Conservation (phyloP, 1,284 basidiomycete genomes). For the Agaricales sp. region DNA sequence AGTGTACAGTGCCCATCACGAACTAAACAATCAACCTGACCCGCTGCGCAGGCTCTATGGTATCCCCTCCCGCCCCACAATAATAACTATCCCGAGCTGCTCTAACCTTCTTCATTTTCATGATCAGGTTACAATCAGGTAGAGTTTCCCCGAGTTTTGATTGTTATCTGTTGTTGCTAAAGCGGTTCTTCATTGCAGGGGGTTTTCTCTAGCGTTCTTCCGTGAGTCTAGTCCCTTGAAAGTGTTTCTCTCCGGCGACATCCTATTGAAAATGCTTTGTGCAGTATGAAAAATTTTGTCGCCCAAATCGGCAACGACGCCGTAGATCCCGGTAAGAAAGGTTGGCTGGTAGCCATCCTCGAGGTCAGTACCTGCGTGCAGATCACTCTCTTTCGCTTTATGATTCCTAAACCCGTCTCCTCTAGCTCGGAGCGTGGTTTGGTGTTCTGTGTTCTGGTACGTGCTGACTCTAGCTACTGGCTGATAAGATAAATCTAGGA, state of each 20-base stretch:
- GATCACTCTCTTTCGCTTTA: too few species aligned
- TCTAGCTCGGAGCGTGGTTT: conserved; percentile 50
- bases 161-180: conserved; percentile 1
- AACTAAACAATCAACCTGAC: not conserved
- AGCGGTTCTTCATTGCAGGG: conserved; percentile 27
- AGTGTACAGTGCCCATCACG: conserved; percentile 17
- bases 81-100: conserved; percentile 3
- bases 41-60: conserved; percentile 36
- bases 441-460: conserved; percentile 52
- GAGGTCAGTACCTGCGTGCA: conserved; percentile 27
- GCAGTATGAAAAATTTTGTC: conserved; percentile 47
- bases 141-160: conserved; percentile 10
- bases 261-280: not conserved
- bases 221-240: conserved; percentile 25
- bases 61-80: conserved; percentile 14
- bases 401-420: not conserved
- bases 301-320: conserved; percentile 46
- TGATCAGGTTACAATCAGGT: conserved; percentile 63
- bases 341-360: conserved; percentile 61
- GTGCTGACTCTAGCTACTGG: too few species aligned
- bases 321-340: conserved; percentile 38
- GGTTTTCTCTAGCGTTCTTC: conserved; percentile 63
- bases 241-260: too few species aligned
- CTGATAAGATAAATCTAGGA: not conserved
- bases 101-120: too few species aligned